Conservation (phyloP, 768 basidiomycete genomes). For the Gymnopilus dilepis region DNA sequence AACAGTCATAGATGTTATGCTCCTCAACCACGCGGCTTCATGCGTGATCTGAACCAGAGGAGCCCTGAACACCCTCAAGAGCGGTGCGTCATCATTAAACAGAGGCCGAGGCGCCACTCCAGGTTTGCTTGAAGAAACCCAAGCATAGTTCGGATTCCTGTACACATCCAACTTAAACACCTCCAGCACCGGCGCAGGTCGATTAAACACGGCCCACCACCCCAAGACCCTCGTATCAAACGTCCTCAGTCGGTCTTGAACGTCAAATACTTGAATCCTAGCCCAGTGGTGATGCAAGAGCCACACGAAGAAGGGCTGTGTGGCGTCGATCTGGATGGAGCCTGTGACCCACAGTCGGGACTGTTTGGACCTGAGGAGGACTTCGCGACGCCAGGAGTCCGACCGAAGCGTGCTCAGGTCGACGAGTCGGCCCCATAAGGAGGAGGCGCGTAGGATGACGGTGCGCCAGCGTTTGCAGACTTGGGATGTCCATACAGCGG, state of each 20-base stretch:
- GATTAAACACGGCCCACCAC: neutral
- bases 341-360: neutral
- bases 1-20: too few relatives aligned
- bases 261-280: neutral
- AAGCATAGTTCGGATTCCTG: neutral
- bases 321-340: too few relatives aligned
- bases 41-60: too few relatives aligned
- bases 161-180: neutral
- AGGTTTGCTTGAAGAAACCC: too few relatives aligned
- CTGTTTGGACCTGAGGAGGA: neutral
- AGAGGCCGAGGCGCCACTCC: too few relatives aligned
- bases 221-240: neutral
- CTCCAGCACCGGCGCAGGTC: neutral
- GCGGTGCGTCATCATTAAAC: too few relatives aligned
- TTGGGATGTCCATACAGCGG: constrained; percentile 4
- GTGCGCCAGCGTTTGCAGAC: constrained; percentile 10
- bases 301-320: neutral
- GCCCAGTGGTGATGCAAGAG: neutral
- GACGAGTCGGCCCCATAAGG: neutral
- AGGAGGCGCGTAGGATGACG: neutral
- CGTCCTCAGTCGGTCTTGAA: neutral
- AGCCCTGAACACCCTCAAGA: too few relatives aligned
- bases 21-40: too few relatives aligned
- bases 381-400: neutral
- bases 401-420: neutral